Evolutionary conservation across 257 asterid species (phyloP).

Genomic region (Ilex asprella): DNA sequence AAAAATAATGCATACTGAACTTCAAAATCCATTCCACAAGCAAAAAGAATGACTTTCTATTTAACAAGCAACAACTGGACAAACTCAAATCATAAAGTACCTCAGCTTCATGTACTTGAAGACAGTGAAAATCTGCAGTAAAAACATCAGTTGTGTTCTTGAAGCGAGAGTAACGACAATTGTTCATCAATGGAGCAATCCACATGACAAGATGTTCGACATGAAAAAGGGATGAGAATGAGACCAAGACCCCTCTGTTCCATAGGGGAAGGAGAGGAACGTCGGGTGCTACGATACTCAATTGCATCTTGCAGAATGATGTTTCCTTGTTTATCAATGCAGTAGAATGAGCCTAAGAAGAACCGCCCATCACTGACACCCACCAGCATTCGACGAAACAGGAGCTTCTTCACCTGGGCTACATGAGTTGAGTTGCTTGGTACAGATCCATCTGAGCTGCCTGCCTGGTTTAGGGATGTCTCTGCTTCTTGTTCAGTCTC

Average conservation of each 20-base stretch:
- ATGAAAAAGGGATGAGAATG: constrained; percentile 72
- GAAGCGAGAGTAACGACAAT: constrained; percentile 48
- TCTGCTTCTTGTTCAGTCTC: constrained; percentile 16
- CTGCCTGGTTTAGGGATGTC: constrained; percentile 15
- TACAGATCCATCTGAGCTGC: constrained; percentile 26
- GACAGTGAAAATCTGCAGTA: too few species aligned
- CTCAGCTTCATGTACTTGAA: too few species aligned
- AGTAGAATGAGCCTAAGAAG: constrained; percentile 73
- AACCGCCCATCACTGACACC: constrained; percentile 83
- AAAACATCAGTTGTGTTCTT: constrained; percentile 15
- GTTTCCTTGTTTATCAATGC: constrained; percentile 90
- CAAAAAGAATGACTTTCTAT: too few species aligned
- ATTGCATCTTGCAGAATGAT: constrained; percentile 88
- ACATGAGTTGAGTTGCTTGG: constrained; percentile 30
- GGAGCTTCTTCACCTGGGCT: constrained; percentile 52
- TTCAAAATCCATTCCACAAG: too few species aligned
- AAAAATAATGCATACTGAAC: too few species aligned
- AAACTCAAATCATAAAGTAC: too few species aligned
- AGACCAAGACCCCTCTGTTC: constrained; percentile 84
- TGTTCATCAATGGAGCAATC: constrained; percentile 75
- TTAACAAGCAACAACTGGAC: too few species aligned
- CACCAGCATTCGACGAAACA: constrained; percentile 51
- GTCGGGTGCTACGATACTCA: constrained; percentile 79
- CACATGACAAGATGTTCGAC: constrained; percentile 65
- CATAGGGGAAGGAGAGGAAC: constrained; percentile 68